phyloP scores from a whole-genome alignment of 2,329 filamentous ascomycete species.

The Magnaporthiopsis poae region DNA sequence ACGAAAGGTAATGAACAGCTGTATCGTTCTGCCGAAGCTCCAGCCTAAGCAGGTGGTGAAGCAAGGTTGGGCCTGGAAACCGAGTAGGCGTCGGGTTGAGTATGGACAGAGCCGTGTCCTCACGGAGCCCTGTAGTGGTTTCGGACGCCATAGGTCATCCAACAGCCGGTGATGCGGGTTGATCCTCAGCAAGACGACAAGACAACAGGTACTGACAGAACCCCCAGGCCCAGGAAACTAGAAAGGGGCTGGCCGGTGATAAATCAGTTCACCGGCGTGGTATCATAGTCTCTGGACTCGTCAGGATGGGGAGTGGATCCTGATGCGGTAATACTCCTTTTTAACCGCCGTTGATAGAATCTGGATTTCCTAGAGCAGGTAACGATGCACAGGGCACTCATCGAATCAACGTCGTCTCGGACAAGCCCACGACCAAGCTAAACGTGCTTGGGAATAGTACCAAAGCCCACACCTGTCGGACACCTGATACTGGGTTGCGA shows the following conservation, averaged over 20 bases:
- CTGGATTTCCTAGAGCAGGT: background rate
- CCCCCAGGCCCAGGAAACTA: no score
- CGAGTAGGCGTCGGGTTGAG: slow-evolving; percentile 33
- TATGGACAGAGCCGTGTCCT: slow-evolving; percentile 27
- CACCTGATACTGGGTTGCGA: background rate
- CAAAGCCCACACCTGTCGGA: background rate
- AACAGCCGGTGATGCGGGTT: no score
- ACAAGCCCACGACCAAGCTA: background rate
- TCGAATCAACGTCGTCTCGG: background rate
- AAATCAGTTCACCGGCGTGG: background rate
- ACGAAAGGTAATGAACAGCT: slow-evolving; percentile 56
- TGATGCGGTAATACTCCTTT: background rate
- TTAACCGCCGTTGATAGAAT: background rate
- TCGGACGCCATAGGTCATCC: background rate
- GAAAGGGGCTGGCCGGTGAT: background rate
- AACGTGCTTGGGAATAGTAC: background rate
- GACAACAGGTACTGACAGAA: background rate
- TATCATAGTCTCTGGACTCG: background rate
- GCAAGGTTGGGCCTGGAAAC: slow-evolving; percentile 33
- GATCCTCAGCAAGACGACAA: background rate
- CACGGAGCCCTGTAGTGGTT: background rate
- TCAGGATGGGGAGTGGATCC: background rate
- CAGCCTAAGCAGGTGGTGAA: slow-evolving; percentile 50
- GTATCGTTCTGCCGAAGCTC: slow-evolving; percentile 21
- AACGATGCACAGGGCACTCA: background rate